Percentiles rank a stretch among this genome's conserved stretches.
These are phyloP conservation scores for Xylariaceae sp. DNA, from an alignment of 2,329 filamentous ascomycete genomes.

Conservation along the genomic window DNA sequence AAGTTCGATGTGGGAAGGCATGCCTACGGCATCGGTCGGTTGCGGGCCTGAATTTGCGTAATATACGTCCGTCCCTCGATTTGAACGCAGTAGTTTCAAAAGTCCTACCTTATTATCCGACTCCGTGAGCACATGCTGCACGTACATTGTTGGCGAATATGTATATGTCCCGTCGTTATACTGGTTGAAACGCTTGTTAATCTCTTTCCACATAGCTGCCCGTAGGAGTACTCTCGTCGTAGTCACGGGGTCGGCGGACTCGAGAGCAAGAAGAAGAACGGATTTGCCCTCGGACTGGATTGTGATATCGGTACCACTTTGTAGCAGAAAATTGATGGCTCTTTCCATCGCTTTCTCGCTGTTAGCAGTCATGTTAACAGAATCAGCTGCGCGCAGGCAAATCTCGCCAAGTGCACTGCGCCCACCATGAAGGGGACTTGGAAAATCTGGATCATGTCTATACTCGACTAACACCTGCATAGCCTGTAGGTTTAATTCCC, in stretches of 20 bases:
- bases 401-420: conserved; percentile 69
- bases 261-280: conserved; percentile 64
- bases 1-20: conserved; percentile 56
- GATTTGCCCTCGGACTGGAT: conserved; percentile 64
- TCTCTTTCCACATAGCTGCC: conserved; percentile 67
- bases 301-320: conserved; percentile 61
- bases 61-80: conserved; percentile 59
- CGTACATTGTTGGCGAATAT: conserved; percentile 71
- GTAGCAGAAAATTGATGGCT: conserved; percentile 61
- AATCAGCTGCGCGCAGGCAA: conserved; percentile 61
- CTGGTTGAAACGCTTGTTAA: conserved; percentile 65
- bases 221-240: conserved; percentile 65
- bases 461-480: conserved; percentile 63
- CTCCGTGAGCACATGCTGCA: conserved; percentile 52
- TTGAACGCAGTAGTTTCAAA: conserved; percentile 55
- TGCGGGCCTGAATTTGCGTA: conserved; percentile 61
- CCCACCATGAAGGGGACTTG: conserved; percentile 65
- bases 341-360: conserved; percentile 62
- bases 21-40: conserved; percentile 57
- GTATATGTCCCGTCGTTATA: conserved; percentile 59
- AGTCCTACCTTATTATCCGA: conserved; percentile 50
- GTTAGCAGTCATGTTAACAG: conserved; percentile 50
- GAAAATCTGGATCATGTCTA: conserved; percentile 69
- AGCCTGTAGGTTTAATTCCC: conserved; percentile 61
- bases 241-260: conserved; percentile 59